Percentiles rank a stretch among this genome's conserved stretches.
phyloP scores from a whole-genome alignment of 352 stramenopile genomes.

The Peronosclerospora sorghi region DNA sequence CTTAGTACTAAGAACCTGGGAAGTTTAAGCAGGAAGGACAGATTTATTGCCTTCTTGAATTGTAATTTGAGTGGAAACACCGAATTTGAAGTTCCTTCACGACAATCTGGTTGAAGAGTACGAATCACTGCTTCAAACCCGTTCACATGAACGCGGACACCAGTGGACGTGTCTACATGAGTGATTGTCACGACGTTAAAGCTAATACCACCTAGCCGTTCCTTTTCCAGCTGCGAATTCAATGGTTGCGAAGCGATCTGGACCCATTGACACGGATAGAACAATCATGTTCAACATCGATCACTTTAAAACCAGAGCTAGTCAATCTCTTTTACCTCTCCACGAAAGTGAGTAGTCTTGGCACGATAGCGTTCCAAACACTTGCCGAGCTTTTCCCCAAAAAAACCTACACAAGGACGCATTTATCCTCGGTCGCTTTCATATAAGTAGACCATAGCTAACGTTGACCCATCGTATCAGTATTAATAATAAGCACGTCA shows the following conservation, averaged over 20 bases:
- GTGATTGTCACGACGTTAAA: slow-evolving; percentile 73
- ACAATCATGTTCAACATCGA: background rate
- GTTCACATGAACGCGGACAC: slow-evolving; percentile 50
- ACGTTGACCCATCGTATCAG: slow-evolving; percentile 16
- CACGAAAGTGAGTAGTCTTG: slow-evolving; percentile 44
- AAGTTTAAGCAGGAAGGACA: too few relatives aligned
- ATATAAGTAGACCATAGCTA: too few relatives aligned
- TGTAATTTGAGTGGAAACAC: too few relatives aligned
- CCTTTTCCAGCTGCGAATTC: slow-evolving; percentile 32
- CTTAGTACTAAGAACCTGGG: too few relatives aligned
- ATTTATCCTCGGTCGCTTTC: background rate
- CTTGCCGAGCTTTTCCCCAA: slow-evolving; percentile 58
- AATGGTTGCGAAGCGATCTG: slow-evolving; percentile 46
- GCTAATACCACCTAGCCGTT: slow-evolving; percentile 22
- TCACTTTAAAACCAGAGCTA: background rate
- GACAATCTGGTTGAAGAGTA: slow-evolving; percentile 43
- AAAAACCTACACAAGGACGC: slow-evolving; percentile 34
- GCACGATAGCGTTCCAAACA: slow-evolving; percentile 62
- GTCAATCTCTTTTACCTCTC: slow-evolving; percentile 15
- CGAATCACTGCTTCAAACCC: slow-evolving; percentile 43
- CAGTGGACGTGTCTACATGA: slow-evolving; percentile 70
- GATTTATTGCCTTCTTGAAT: too few relatives aligned
- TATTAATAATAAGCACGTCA: slow-evolving; percentile 62
- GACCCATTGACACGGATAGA: slow-evolving; percentile 14
- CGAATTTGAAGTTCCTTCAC: too few relatives aligned